Evolutionary conservation across 2,329 filamentous ascomycete species (phyloP), one percentile per base, ranked within the genome.

Genomic region (Magnaporthales sp.): DNA sequence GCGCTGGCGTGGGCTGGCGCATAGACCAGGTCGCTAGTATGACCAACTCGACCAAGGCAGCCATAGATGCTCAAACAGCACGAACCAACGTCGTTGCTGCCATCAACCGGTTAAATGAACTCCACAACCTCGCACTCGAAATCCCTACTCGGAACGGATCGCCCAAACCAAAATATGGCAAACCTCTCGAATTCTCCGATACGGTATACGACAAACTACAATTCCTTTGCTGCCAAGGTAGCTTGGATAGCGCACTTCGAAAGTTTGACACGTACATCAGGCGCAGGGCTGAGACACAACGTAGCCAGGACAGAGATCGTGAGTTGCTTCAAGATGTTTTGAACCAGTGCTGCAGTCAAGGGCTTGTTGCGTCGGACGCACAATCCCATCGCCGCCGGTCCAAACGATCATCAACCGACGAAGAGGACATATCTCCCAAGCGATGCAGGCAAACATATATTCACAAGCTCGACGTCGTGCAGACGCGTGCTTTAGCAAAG

Each of bases 401-500:
- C 11, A 66, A 66, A 46, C 56, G 64, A 58, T 5, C n/a, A 19
- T 65, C 64, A 19, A 54, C n/a, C 19, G 64, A 62, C 3, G 64
- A 58, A 2, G 22, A 10, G 6, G 56, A 46, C 24, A 15, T 15
- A 13, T 60, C 56, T 19, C 56, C 56, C 26, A 46, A 46, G 38
- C 38, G 38, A 13, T n/a, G 6, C 38, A 46, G 38, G 38, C 19
- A 46, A 46, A 46, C 19, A 6, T 19, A 46, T 13, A 4, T n/a
- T 13, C 56, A 60, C 56, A 60, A 60, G 4, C 56, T 60, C 6
- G 56, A 60, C 26, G 56, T 13, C 13, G 56, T 60, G 56, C 56
- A 60, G 22, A 60, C 56, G 56, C 56, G 56, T 27, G 56, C 56
- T 60, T 11, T 27, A 1, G 56, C 24, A 9, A 60, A 27, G 11